Evolutionary conservation across 495 filamentous ascomycete species (phyloP).

Genomic region (Penicillium canescens): DNA sequence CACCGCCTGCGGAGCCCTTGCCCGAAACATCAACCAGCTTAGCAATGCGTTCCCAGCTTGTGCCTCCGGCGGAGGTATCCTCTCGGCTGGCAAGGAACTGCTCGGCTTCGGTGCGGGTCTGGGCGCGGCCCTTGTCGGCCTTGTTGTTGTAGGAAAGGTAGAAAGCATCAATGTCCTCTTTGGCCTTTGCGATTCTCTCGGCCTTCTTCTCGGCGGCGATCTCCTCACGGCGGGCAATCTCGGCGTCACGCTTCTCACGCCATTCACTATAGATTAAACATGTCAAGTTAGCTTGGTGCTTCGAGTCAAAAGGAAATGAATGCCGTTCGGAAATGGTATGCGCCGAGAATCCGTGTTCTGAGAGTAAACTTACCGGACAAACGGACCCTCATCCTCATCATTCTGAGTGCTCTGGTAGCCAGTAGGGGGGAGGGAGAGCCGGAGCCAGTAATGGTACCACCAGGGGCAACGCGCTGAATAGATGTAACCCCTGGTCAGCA

Average conservation of each 20-base stretch:
- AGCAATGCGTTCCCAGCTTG: slow-evolving; percentile 97
- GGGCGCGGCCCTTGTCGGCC: slow-evolving; percentile 84
- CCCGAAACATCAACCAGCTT: slow-evolving; percentile 96
- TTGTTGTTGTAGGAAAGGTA: slow-evolving; percentile 99
- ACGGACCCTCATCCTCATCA: slow-evolving; percentile 79
- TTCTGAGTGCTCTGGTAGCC: slow-evolving; percentile 50
- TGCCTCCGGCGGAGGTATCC: slow-evolving; percentile 89
- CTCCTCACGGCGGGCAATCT: slow-evolving; percentile 73
- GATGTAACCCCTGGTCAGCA: slow-evolving; percentile 24
- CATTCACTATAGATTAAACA: slow-evolving; percentile 58
- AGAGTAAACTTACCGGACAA: slow-evolving; percentile 60
- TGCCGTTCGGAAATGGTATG: slow-evolving; percentile 2
- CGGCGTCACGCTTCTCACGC: slow-evolving; percentile 83
- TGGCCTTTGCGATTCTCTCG: slow-evolving; percentile 81
- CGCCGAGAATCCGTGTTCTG: slow-evolving; percentile 2
- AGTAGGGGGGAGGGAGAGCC: slow-evolving; percentile 65
- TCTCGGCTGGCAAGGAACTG: slow-evolving; percentile 86
- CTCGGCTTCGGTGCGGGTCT: slow-evolving; percentile 89
- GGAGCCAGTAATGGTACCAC: slow-evolving; percentile 85
- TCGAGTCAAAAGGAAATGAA: not conserved
- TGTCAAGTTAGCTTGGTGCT: not conserved
- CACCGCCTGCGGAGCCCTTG: slow-evolving; percentile 83
- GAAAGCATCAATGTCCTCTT: slow-evolving; percentile 92
- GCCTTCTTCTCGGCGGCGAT: slow-evolving; percentile 74
- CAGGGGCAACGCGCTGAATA: slow-evolving; percentile 69